Evolutionary conservation across 768 basidiomycete genomes (phyloP), one percentile per base, ranked within the genome.

Genomic region (Russula sp.): DNA sequence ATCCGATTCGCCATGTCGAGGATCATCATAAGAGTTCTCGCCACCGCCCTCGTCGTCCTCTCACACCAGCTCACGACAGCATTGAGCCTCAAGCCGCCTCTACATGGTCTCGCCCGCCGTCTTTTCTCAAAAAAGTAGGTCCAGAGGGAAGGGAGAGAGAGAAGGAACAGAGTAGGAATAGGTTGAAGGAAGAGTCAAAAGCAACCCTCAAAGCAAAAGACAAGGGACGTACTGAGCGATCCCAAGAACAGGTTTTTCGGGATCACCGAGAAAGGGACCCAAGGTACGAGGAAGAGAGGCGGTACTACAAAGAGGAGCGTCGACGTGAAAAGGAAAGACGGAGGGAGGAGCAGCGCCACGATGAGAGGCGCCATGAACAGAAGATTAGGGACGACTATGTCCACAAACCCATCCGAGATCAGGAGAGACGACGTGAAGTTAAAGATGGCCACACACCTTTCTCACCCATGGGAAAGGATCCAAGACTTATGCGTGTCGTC

Each of bases 101-200:
- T 62, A 51, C 35, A 32, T 70, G 45, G 57, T 69, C 13, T 52
- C 67, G 56, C 54, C 16, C 51, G 50, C 32, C 52, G 35, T 45
- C 66, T 13, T 63, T 69, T 35, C 58, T 70, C n/a, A 66, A 59
- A 47, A 63, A 73, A 25, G 68, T 71, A 35, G 69, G 25, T 43
- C 50, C 61, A 36, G 55, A 63, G 47, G 55, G 45, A 20, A 53
- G 58, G 49, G 62, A 63, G 29, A 59, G 38, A 32, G 62, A 59
- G 14, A 63, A 18, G 47, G 62, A 59, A 53, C 50, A 46, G 47
- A 43, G 25, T 18, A 59, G 57, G 42, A 54, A 34, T 36, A 58
- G 34, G 41, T n/a, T 5, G 22, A 63, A 35, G 41, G 62, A 63
- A 14, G 57, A 58, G 50, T 18, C 50, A 16, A 61, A 56, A 41